Evolutionary conservation across 805 yeast genomes (phyloP).

Genomic region (Sugiyamaella floridensis): DNA sequence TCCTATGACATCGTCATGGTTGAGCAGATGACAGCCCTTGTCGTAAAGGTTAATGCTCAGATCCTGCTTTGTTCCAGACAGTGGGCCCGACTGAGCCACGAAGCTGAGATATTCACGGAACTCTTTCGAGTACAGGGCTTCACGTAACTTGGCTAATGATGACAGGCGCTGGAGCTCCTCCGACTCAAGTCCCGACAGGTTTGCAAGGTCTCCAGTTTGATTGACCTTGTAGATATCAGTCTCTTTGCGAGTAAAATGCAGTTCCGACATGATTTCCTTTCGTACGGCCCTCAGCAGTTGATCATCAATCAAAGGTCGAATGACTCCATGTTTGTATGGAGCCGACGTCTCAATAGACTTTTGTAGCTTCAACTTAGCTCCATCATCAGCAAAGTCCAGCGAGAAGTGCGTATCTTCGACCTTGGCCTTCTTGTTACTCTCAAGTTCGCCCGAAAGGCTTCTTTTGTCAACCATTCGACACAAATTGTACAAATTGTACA

Average conservation of each 20-base stretch:
- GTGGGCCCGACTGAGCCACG: constrained; percentile 80
- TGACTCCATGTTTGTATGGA: constrained; percentile 90
- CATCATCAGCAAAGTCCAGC: constrained; percentile 14
- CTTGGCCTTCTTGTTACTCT: constrained; percentile 1
- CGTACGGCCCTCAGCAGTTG: constrained; percentile 71
- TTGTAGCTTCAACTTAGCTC: constrained; percentile 6
- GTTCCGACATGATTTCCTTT: constrained; percentile 70
- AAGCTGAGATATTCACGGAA: constrained; percentile 72
- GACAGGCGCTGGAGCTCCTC: constrained; percentile 69
- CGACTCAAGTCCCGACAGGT: constrained; percentile 75
- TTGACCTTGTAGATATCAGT: constrained; percentile 90
- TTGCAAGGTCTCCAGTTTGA: constrained; percentile 84
- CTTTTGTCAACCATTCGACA: neutral
- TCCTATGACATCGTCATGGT: constrained; percentile 98
- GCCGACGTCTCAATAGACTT: constrained; percentile 43
- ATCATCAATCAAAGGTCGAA: constrained; percentile 66
- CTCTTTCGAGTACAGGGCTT: constrained; percentile 79
- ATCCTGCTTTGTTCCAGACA: constrained; percentile 87
- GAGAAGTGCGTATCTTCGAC: constrained; percentile 9
- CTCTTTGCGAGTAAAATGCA: constrained; percentile 90
- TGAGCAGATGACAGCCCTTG: constrained; percentile 86
- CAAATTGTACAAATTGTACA: too few relatives aligned
- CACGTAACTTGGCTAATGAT: constrained; percentile 66
- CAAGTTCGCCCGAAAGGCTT: neutral
- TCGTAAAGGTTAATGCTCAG: constrained; percentile 87